These are phyloP conservation scores for Apiotrichum sp. DNA, from an alignment of 1,284 basidiomycete species.

Conservation along the genomic window DNA sequence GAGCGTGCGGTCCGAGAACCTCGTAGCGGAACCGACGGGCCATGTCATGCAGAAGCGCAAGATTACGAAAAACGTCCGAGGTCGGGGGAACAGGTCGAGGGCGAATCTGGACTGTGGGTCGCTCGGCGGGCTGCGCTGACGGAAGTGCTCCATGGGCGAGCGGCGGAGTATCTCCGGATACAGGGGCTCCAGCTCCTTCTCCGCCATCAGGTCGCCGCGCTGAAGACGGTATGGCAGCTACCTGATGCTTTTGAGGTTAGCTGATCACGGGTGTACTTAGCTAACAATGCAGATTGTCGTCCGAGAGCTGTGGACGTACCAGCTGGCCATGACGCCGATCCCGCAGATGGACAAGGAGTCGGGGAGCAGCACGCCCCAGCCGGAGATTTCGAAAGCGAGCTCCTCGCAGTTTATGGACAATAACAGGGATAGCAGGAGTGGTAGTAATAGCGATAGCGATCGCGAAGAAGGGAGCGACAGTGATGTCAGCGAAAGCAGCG, in stretches of 20 bases:
- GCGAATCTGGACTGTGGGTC: conserved; percentile 34
- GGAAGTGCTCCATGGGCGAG: conserved; percentile 70
- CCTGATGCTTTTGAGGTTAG: conserved; percentile 71
- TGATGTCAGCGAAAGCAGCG: conserved; percentile 19
- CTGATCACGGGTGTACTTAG: conserved; percentile 15
- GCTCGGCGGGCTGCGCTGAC: not conserved
- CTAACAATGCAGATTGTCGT: conserved; percentile 57
- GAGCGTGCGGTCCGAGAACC: conserved; percentile 41
- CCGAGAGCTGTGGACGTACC: conserved; percentile 72
- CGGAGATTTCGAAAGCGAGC: not conserved
- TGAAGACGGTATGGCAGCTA: conserved; percentile 62
- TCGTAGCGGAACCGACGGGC: conserved; percentile 26
- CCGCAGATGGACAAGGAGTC: too few species aligned
- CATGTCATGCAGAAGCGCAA: conserved; percentile 35
- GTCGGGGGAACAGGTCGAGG: conserved; percentile 5
- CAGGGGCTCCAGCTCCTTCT: conserved; percentile 74
- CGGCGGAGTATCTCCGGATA: conserved; percentile 68
- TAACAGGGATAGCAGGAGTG: conserved; percentile 9
- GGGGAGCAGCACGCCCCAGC: too few species aligned
- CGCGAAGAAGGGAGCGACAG: conserved; percentile 32
- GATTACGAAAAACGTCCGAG: conserved; percentile 7
- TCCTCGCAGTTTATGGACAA: conserved; percentile 2
- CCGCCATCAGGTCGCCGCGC: conserved; percentile 63
- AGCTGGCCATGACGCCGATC: conserved; percentile 48
- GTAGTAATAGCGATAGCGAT: conserved; percentile 17